Base-by-base conservation (phyloP, 2,329 filamentous ascomycete species). In the Neofusicoccum parvum region DNA sequence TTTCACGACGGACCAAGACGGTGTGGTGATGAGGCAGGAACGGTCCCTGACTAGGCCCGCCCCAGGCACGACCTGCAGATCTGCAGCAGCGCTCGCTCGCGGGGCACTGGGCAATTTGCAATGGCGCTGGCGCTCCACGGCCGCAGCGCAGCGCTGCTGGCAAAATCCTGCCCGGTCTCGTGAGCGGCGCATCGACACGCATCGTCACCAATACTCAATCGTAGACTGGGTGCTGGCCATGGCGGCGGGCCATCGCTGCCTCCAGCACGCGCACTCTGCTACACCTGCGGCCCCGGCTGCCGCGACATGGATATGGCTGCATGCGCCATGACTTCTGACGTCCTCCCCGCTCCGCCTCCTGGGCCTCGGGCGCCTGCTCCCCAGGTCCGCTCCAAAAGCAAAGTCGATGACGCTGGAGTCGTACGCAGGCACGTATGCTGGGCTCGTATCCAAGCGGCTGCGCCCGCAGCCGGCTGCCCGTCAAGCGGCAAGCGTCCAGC, bases 111-210 rank as follows among this genome's bases (percentile, higher is more conserved):
- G 37, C 39, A 59, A 59, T 59, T 59, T 59, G 54, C 54, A 45
- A 41, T 56, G 53, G 53, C 27, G 27, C 11, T 39, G 11, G 39
- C 39, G 20, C 14, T 39, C 45, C 56, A 48, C 56, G 41, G 41
- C 15, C 56, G 56, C 41, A 36, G 27, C 15, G 56, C 27, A 37
- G 23, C 23, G 15, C 23, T 37, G 56, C 45, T 48, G 56, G 41
- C 56, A 60, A 60, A 60, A 60, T 48, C 56, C 49, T 60, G 41
- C 23, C 11, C 32, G 56, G 56, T 60, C 56, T 60, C 56, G 56
- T 60, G 56, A 48, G 43, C 56, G 5, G 9, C 11, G 53, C 53
- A 58, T 34, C 36, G 27, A 58, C 53, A 9, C 17, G 14, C 17
- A 34, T 46, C 56, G 43, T 60, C 56, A 60, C 48, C 27, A 48